phyloP scores from a whole-genome alignment of 1,139 yeast species.

The Zygosaccharomyces sapae region DNA sequence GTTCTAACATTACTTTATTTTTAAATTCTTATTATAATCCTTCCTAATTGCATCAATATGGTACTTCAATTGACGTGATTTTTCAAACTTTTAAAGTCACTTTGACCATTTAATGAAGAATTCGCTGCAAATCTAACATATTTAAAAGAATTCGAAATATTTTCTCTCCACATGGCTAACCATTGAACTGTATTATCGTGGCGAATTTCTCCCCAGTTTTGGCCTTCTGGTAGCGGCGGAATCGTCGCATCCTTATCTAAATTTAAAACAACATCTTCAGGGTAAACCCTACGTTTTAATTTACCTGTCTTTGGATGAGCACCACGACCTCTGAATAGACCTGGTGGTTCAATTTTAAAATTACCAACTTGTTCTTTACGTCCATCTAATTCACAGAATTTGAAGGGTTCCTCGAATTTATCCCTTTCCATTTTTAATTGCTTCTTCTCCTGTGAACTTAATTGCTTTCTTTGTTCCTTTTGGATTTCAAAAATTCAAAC shows the following conservation, averaged over 20 bases:
- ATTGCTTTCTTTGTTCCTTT: slow-evolving; percentile 66
- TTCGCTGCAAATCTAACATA: slow-evolving; percentile 90
- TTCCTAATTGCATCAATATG: slow-evolving; percentile 69
- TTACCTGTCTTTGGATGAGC: slow-evolving; percentile 96
- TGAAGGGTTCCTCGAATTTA: slow-evolving; percentile 71
- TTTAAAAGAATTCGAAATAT: slow-evolving; percentile 75
- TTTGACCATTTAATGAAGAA: slow-evolving; percentile 85
- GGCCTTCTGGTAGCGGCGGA: slow-evolving; percentile 86
- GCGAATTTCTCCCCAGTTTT: slow-evolving; percentile 81
- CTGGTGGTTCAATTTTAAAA: slow-evolving; percentile 94
- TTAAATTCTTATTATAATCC: slow-evolving; percentile 72
- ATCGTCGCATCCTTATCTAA: slow-evolving; percentile 66
- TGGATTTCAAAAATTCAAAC: slow-evolving; percentile 65
- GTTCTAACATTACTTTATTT: slow-evolving; percentile 72
- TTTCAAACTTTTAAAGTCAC: slow-evolving; percentile 88
- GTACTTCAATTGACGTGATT: slow-evolving; percentile 75
- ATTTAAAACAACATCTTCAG: slow-evolving; percentile 86
- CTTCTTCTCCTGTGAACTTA: slow-evolving; percentile 72
- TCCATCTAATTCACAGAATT: slow-evolving; percentile 77
- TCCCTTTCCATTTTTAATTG: slow-evolving; percentile 68
- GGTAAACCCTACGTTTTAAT: slow-evolving; percentile 72
- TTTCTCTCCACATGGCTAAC: slow-evolving; percentile 97
- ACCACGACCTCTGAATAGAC: slow-evolving; percentile 92
- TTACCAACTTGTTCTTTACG: slow-evolving; percentile 90
- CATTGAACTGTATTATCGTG: slow-evolving; percentile 91